Conservation (phyloP, 768 basidiomycete species). For the Cantharellus anzutake region DNA sequence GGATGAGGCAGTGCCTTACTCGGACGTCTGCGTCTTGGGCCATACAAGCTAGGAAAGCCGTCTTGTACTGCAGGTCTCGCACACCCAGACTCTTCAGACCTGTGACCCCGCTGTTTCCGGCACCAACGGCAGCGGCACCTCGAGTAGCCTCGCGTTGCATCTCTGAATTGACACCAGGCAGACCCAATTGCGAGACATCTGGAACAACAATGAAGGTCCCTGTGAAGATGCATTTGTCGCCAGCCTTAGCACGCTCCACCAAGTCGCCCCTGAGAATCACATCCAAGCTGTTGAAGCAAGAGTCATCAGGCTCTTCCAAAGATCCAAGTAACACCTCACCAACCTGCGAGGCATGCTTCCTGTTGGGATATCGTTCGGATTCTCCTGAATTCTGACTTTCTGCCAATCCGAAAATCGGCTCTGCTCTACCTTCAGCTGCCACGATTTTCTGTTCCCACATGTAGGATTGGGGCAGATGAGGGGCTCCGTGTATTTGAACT, state of each 20-base stretch:
- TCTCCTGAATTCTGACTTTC: constrained; percentile 97
- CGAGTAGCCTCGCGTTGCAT: constrained; percentile 71
- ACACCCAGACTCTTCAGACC: constrained; percentile 91
- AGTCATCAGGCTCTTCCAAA: not conserved
- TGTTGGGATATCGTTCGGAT: constrained; percentile 95
- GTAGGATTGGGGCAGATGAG: constrained; percentile 85
- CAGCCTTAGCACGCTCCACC: constrained; percentile 97
- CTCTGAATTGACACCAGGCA: constrained; percentile 88
- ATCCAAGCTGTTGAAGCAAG: constrained; percentile 40
- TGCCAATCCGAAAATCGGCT: constrained; percentile 99
- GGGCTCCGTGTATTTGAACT: constrained; percentile 99
- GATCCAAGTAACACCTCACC: constrained; percentile 6
- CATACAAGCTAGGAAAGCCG: constrained; percentile 96
- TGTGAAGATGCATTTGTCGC: constrained; percentile 96
- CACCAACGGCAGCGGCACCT: constrained; percentile 34
- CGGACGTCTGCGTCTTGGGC: constrained; percentile 78
- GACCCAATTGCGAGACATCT: constrained; percentile 86
- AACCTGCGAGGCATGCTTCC: constrained; percentile 83
- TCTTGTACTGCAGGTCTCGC: constrained; percentile 92
- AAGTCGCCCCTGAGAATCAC: constrained; percentile 89
- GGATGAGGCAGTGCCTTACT: constrained; percentile 28
- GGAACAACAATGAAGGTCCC: constrained; percentile 98
- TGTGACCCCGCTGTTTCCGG: constrained; percentile 50
- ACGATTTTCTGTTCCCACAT: constrained; percentile 75
- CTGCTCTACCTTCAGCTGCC: constrained; percentile 90